Base-by-base conservation (phyloP, 306 rosid species). In the Glycine tomentella region DNA sequence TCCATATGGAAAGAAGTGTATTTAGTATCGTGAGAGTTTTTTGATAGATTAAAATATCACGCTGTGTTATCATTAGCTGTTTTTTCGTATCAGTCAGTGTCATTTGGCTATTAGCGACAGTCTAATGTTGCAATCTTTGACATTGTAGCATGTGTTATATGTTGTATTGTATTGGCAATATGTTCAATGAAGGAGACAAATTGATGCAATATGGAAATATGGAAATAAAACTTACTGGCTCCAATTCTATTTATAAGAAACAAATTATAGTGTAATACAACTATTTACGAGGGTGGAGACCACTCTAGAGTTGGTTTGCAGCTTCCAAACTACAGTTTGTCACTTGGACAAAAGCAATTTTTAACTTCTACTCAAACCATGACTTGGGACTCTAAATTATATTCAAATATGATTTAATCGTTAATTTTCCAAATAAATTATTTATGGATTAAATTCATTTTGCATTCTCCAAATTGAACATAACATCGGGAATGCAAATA, bases 11-110 rank as follows among this genome's bases (percentile, higher is more conserved):
- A 25, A 65, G 45, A 69, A 14, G 74, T 34, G 40, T 15, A 15
- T 46, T 74, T 40, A 78, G 36, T 56, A 40, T 82, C 6, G 38
- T 69, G 67, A 8, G 14, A 17, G 7, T 38, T 16, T 67, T 16
- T 67, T 67, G 52, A 49, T 67, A 42, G 52, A 67, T 40, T 3
- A 8, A 40, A 67, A 15, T 15, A 42, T 42, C 38, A 17, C 5
- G 49, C 9, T 20, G 42, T 6, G 44, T 3, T 48, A 50, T 5
- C 36, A 46, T 8, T 17, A 4, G 63, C 0, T 16, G 63, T 77
- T 40, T 56, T 13, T 15, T 55, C 16, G 45, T 51, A 16, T 20
- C 12, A 46, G 36, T 7, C 17, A 33, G 50, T 49, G 31, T 25
- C 1, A 25, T 25, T 25, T 25, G 31, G 31, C 31, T 25, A 25